phyloP scores from a whole-genome alignment of 345 rosid species.

The Eucalyptus victrix region DNA sequence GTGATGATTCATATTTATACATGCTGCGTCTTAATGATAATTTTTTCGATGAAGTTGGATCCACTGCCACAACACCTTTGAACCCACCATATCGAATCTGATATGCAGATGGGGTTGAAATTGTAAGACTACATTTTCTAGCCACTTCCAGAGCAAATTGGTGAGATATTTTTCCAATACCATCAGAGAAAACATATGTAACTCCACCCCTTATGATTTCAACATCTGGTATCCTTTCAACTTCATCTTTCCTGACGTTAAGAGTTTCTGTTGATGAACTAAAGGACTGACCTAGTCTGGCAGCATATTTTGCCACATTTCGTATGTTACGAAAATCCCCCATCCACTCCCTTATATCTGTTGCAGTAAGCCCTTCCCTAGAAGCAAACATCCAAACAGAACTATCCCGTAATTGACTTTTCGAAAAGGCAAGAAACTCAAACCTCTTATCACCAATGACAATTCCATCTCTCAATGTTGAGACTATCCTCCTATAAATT shows the following conservation, averaged over 20 bases:
- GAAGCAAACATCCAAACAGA: constrained; percentile 69
- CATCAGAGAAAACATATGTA: constrained; percentile 26
- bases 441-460: constrained; percentile 17
- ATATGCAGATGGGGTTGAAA: constrained; percentile 17
- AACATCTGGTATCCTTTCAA: constrained; percentile 34
- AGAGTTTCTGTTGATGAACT: constrained; percentile 41
- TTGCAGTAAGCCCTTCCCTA: constrained; percentile 16
- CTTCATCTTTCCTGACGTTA: constrained; percentile 12
- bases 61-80: constrained; percentile 75
- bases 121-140: constrained; percentile 8
- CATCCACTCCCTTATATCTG: constrained; percentile 25
- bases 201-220: neutral
- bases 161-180: constrained; percentile 53
- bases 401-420: constrained; percentile 34
- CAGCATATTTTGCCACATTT: constrained; percentile 49
- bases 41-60: constrained; percentile 29
- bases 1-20: constrained; percentile 12
- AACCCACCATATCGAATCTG: constrained; percentile 32
- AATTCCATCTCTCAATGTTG: constrained; percentile 32
- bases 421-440: constrained; percentile 54
- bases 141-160: constrained; percentile 40
- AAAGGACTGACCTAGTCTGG: constrained; percentile 41
- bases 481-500: constrained; percentile 25
- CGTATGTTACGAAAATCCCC: constrained; percentile 21
- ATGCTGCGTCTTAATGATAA: constrained; percentile 28